phyloP scores from a whole-genome alignment of 768 basidiomycete species.

The Leccinum aurantiacum region DNA sequence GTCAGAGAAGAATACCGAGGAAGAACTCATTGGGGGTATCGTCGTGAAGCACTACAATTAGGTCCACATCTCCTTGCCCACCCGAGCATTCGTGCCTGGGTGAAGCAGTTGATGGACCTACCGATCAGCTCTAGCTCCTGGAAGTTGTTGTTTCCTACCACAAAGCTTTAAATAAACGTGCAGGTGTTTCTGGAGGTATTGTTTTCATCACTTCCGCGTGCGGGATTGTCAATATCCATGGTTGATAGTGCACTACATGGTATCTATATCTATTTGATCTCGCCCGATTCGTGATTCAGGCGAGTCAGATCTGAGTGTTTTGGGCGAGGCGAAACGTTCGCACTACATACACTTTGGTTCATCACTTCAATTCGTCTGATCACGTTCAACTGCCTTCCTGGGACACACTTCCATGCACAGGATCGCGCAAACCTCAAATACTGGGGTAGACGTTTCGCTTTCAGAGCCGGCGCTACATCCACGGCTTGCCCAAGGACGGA shows the following conservation, averaged over 20 bases:
- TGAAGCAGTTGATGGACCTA: neutral
- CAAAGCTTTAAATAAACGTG: neutral
- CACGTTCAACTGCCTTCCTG: too few species aligned
- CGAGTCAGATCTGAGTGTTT: too few species aligned
- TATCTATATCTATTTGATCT: neutral
- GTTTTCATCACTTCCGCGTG: neutral
- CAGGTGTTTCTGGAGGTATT: neutral
- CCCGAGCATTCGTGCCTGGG: neutral
- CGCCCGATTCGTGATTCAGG: too few species aligned
- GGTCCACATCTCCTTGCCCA: neutral
- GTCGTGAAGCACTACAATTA: slow-evolving; percentile 60
- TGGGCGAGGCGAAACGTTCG: too few species aligned
- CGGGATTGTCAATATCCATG: neutral
- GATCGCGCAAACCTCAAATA: neutral
- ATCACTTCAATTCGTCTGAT: too few species aligned
- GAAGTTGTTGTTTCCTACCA: too few species aligned
- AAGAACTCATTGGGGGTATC: slow-evolving; percentile 53
- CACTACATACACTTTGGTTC: too few species aligned
- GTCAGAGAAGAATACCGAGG: slow-evolving; percentile 45
- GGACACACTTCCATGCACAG: too few species aligned
- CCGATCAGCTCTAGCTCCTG: too few species aligned
- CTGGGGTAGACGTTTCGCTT: neutral
- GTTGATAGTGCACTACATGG: neutral
- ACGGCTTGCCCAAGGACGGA: too few species aligned
- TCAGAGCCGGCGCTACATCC: neutral